A percentile compares a stretch with the other conserved stretches of the same genome.
Evolutionary conservation across 2,329 filamentous ascomycete genomes (phyloP).

Genomic region (Ascochyta viciae-villosae): DNA sequence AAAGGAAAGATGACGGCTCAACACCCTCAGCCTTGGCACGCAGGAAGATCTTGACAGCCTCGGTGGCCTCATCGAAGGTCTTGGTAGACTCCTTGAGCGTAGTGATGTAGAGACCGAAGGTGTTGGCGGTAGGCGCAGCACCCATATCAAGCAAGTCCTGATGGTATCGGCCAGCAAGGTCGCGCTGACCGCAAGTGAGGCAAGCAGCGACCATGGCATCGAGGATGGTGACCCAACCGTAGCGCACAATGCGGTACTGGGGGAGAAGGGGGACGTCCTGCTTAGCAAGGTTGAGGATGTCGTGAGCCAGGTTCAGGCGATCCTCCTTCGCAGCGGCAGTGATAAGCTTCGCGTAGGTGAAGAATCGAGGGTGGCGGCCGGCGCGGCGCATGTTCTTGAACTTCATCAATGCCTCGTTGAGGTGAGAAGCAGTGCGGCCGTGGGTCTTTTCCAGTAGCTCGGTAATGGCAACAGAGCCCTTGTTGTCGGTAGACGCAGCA

Average conservation of each 20-base stretch:
- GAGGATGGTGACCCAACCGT: conserved; percentile 95
- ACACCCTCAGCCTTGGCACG: conserved; percentile 93
- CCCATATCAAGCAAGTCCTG: conserved; percentile 91
- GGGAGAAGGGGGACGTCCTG: conserved; percentile 84
- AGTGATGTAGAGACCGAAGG: conserved; percentile 98
- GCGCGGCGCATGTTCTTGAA: conserved; percentile 93
- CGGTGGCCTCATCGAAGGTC: conserved; percentile 96
- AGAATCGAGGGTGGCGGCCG: conserved; percentile 91
- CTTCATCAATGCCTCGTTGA: conserved; percentile 81
- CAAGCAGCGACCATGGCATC: conserved; percentile 97
- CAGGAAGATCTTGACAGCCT: conserved; percentile 97
- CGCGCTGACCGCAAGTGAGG: conserved; percentile 80
- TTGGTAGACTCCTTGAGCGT: conserved; percentile 96
- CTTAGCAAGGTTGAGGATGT: conserved; percentile 88
- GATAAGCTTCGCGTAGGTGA: conserved; percentile 96
- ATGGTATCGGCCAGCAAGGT: conserved; percentile 84
- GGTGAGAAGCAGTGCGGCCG: conserved; percentile 73
- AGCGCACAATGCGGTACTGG: conserved; percentile 86
- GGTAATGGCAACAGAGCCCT: conserved; percentile 87
- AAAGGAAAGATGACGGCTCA: conserved; percentile 94
- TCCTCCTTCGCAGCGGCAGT: conserved; percentile 84
- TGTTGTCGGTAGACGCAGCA: conserved; percentile 87
- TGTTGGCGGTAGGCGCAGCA: conserved; percentile 92
- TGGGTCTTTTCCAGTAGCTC: conserved; percentile 85
- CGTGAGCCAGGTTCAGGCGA: conserved; percentile 81